A percentile compares a stretch with the other conserved stretches of the same genome.
Conservation (phyloP, 139 green algal species). For the Auxenochlorella pyrenoidosa region DNA sequence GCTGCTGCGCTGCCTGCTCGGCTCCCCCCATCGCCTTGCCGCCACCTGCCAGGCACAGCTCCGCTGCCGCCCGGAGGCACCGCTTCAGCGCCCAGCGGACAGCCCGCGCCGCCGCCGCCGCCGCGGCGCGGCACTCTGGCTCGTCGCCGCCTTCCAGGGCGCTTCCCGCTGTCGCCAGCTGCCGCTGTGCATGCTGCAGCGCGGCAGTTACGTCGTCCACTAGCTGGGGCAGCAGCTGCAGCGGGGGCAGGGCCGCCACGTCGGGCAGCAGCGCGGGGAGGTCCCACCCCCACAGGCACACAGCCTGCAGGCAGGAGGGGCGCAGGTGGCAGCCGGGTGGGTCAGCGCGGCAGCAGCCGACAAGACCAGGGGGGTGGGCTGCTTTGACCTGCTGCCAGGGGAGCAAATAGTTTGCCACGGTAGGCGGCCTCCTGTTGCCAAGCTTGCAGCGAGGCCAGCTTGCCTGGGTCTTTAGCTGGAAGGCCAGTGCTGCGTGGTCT, state of each 20-base stretch:
- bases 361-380: too few relatives aligned
- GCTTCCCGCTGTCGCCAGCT: background rate
- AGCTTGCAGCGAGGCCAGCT: too few relatives aligned
- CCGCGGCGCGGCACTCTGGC: background rate
- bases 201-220: background rate
- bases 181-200: conserved; percentile 1
- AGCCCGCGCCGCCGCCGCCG: background rate
- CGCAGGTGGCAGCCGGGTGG: too few relatives aligned
- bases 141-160: too few relatives aligned
- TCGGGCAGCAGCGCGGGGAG: conserved; percentile 9
- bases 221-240: background rate
- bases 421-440: too few relatives aligned
- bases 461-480: conserved; percentile 30
- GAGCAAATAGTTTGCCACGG: too few relatives aligned
- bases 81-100: conserved; percentile 33
- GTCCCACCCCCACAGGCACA: conserved; percentile 26
- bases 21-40: background rate
- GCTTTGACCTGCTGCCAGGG: too few relatives aligned
- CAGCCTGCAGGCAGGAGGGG: background rate
- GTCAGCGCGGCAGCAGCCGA: too few relatives aligned
- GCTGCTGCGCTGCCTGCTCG: background rate
- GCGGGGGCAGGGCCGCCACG: background rate
- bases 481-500: background rate
- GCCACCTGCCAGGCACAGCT: background rate
- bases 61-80: conserved; percentile 3